Conservation (phyloP, 2,329 filamentous ascomycete species). For the Stagonosporopsis vannaccii region DNA sequence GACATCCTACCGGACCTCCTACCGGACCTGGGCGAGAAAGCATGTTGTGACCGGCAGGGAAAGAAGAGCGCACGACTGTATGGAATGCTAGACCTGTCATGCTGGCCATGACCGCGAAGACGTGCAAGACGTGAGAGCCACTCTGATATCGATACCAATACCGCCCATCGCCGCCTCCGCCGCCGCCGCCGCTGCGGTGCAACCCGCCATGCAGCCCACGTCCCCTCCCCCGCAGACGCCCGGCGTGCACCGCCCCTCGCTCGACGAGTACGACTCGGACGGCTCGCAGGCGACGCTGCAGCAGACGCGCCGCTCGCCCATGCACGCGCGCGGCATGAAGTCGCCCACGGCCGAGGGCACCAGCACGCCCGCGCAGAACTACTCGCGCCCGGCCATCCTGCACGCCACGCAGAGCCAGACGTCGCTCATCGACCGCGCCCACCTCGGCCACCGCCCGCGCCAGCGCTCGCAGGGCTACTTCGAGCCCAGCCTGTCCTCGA, state of each 20-base stretch:
- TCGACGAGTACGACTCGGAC: constrained; percentile 50
- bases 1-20: not conserved
- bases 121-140: constrained; percentile 2
- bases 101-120: constrained; percentile 16
- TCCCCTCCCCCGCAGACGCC: constrained; percentile 46
- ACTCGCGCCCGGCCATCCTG: constrained; percentile 47
- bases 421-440: constrained; percentile 18
- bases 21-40: not conserved
- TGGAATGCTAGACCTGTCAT: constrained; percentile 6
- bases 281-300: constrained; percentile 50
- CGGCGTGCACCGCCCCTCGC: constrained; percentile 34
- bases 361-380: constrained; percentile 41
- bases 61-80: not conserved
- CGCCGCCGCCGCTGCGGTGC: not conserved
- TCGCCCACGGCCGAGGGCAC: constrained; percentile 36
- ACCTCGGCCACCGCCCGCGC: constrained; percentile 64
- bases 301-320: constrained; percentile 47
- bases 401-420: constrained; percentile 41
- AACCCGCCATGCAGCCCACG: constrained; percentile 38
- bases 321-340: constrained; percentile 38
- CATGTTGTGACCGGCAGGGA: not conserved
- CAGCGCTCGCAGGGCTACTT: constrained; percentile 80
- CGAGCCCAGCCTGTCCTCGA: constrained; percentile 74
- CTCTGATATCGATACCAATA: not conserved
- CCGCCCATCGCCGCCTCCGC: not conserved